Percentiles rank a stretch among this genome's conserved stretches.
Conservation (phyloP, 495 filamentous ascomycete species). For the Cercophora sp. region DNA sequence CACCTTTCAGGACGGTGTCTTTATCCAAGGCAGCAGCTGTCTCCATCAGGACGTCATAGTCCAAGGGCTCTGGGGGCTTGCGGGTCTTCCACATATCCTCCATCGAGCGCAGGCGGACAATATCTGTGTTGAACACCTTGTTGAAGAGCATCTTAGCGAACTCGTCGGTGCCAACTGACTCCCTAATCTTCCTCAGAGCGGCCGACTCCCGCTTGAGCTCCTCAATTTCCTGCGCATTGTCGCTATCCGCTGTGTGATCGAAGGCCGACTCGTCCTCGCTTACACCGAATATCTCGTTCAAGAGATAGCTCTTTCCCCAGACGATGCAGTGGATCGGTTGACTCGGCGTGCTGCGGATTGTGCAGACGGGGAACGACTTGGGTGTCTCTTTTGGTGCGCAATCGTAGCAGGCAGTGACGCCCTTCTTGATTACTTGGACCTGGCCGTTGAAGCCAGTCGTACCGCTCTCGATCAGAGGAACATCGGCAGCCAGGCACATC, state of each 20-base stretch:
- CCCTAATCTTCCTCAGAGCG: slow-evolving; percentile 74
- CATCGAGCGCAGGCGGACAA: slow-evolving; percentile 78
- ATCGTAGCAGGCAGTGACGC: slow-evolving; percentile 94
- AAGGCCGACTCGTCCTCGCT: slow-evolving; percentile 81
- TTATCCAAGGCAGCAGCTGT: slow-evolving; percentile 44
- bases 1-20: slow-evolving; percentile 55
- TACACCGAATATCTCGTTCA: slow-evolving; percentile 88
- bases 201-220: slow-evolving; percentile 78
- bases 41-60: slow-evolving; percentile 50
- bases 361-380: slow-evolving; percentile 91
- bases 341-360: slow-evolving; percentile 88
- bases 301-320: slow-evolving; percentile 96
- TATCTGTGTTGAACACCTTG: slow-evolving; percentile 88
- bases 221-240: slow-evolving; percentile 85
- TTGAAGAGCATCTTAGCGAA: slow-evolving; percentile 81
- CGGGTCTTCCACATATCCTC: slow-evolving; percentile 95
- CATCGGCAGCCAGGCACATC: slow-evolving; percentile 90
- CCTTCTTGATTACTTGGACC: slow-evolving; percentile 92
- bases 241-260: slow-evolving; percentile 71
- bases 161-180: slow-evolving; percentile 75
- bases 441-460: slow-evolving; percentile 98
- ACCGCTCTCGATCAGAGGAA: slow-evolving; percentile 92
- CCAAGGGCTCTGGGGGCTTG: slow-evolving; percentile 66
- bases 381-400: slow-evolving; percentile 84
- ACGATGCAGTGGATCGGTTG: slow-evolving; percentile 99